Base-by-base conservation (phyloP, 2,329 filamentous ascomycete genomes). In the Monosporascus sp. region DNA sequence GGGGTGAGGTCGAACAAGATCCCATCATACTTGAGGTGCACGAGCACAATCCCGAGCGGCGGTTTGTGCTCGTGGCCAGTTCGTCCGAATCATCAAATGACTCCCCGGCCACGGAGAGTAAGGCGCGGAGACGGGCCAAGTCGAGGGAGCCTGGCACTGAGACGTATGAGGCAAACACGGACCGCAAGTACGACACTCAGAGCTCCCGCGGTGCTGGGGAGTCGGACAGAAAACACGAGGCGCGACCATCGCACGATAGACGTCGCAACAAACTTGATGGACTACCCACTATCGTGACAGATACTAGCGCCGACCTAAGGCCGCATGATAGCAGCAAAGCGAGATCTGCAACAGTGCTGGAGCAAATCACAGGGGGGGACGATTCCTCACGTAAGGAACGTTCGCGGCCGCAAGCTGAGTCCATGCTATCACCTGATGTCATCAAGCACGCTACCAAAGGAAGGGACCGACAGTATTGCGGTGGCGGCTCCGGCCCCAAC, bases 1-100 rank as follows among this genome's bases (percentile, higher is more conserved):
- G 81, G 52, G 88, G 88, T 39, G 79, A 81, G 6, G 69, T 86
- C 53, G 85, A 91, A 50, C 88, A 92, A 63, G 72, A 84, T 25
- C 84, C 83, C 14, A 74, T 91, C 48, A 73, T 92, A 24, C 70
- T 86, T 51, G 83, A 86, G 52, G 80, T 88, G 50, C 72, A 75
- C 59, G 77, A 82, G 48, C 66, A 77, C 61, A 83, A 83, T 58
- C 76, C 78, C 5, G 86, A 90, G 65, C 78, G 82, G 38, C 80
- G 85, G 39, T 89, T 86, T 60, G 82, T 88, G 8, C 69, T 86
- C 38, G 70, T 87, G 39, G 70, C 70, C 15, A 70, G 69, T 38
- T 37, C 53, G 25, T 68, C 73, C 42, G 69, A 71, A 37, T 57
- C 65, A 47, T 57, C 49, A 54, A 54, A 56, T 41, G 57, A 60